Percentiles rank a stretch among this genome's conserved stretches.
Evolutionary conservation across 768 basidiomycete genomes (phyloP).

Genomic region (Coprinopsis marcescibilis): DNA sequence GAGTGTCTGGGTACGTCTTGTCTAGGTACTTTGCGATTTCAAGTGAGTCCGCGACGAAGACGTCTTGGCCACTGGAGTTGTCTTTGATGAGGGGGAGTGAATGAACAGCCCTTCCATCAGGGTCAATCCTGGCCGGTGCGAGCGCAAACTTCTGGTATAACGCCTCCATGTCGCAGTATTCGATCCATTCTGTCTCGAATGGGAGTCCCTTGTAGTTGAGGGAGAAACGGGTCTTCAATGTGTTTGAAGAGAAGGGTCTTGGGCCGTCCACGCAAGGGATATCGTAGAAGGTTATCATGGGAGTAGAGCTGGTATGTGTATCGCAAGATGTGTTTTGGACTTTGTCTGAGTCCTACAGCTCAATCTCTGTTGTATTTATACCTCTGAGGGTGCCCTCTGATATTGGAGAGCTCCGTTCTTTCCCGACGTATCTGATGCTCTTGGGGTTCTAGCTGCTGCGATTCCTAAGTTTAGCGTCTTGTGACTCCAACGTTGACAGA

Average conservation of each 20-base stretch:
- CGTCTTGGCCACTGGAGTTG: constrained; percentile 29
- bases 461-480: too few relatives aligned
- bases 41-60: constrained; percentile 35
- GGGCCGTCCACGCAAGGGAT: constrained; percentile 1
- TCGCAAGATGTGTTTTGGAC: too few relatives aligned
- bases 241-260: constrained; percentile 4
- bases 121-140: constrained; percentile 43
- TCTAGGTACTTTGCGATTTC: constrained; percentile 44
- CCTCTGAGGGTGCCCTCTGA: too few relatives aligned
- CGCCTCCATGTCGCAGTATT: constrained; percentile 61
- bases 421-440: too few relatives aligned
- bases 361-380: too few relatives aligned
- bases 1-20: constrained; percentile 30
- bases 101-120: constrained; percentile 58
- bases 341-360: too few relatives aligned
- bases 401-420: too few relatives aligned
- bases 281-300: constrained; percentile 16
- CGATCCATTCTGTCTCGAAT: constrained; percentile 66
- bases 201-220: constrained; percentile 70
- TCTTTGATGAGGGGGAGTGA: constrained; percentile 65
- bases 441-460: too few relatives aligned
- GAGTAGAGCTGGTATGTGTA: too few relatives aligned
- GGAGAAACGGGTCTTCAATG: constrained; percentile 33
- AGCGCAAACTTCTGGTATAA: constrained; percentile 54
- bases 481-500: too few relatives aligned